Percentiles rank a stretch among this genome's conserved stretches.
phyloP scores from a whole-genome alignment of 345 rosid genomes.

The Firmiana major region DNA sequence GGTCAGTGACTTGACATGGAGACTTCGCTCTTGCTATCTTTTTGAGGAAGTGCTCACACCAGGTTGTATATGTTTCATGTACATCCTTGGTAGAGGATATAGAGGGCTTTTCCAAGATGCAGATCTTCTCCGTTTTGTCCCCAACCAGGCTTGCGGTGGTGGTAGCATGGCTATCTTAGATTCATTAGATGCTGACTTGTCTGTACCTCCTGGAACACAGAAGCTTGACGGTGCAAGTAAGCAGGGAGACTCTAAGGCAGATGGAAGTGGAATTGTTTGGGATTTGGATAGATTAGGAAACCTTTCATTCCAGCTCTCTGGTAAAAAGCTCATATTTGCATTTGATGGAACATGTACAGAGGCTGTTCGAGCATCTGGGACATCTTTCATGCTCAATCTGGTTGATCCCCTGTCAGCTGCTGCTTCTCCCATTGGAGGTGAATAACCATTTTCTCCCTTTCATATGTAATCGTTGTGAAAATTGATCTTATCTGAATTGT shows the following conservation, averaged over 20 bases:
- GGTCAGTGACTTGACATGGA: constrained; percentile 86
- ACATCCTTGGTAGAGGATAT: constrained; percentile 96
- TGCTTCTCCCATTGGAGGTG: constrained; percentile 99
- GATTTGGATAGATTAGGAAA: constrained; percentile 87
- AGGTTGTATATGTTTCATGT: constrained; percentile 95
- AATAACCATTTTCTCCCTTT: constrained; percentile 12
- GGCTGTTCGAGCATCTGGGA: constrained; percentile 74
- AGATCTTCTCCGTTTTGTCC: constrained; percentile 90
- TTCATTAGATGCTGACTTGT: constrained; percentile 75
- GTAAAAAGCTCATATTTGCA: constrained; percentile 95
- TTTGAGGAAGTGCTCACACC: constrained; percentile 98
- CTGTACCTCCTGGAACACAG: constrained; percentile 55
- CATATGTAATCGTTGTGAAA: not conserved
- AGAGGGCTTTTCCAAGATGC: constrained; percentile 97
- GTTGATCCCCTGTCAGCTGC: constrained; percentile 98
- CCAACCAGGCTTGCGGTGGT: constrained; percentile 99
- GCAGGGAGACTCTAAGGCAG: constrained; percentile 81
- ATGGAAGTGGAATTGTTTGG: constrained; percentile 99
- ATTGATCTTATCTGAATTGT: not conserved
- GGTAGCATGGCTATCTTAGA: constrained; percentile 98
- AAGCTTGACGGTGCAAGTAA: constrained; percentile 63
- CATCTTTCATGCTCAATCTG: constrained; percentile 84
- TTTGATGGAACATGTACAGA: constrained; percentile 94
- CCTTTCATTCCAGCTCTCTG: constrained; percentile 86
- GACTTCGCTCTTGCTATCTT: constrained; percentile 92